Evolutionary conservation across 495 filamentous ascomycete genomes (phyloP), one percentile per base, ranked within the genome.

Genomic region (Gamarada debralockiae): DNA sequence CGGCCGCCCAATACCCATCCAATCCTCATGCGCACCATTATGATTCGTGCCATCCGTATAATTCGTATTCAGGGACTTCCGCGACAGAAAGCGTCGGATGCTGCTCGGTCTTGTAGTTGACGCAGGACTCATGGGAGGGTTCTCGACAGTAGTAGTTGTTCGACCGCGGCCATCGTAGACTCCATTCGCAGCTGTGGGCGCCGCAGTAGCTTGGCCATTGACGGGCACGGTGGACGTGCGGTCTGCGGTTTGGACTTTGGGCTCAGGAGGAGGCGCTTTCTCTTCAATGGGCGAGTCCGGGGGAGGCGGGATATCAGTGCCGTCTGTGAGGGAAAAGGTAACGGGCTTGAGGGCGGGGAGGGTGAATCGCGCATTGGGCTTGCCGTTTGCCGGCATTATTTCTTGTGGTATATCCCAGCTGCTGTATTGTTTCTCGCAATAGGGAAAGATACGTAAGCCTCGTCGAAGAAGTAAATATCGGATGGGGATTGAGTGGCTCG

Each of bases 301-400:
- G 6, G 78, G 78, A 34, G 78, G 76, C 33, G 78, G 78, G 52
- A 81, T 81, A 56, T 79, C 61, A 52, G 78, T 81, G 17, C 78
- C 78, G 20, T 79, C 78, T 18, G 78, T 81, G 54, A 81, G 57
- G 9, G 76, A 75, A 36, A 48, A 59, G 49, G 69, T 68, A 48
- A 81, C 73, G 17, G 62, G 58, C 15, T 69, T 69, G 61, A 81
- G 67, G 15, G 69, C 71, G 20, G 76, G 78, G 20, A 80, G 74
- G 62, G 79, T 72, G 56, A 81, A 80, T 53, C 72, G 70, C 56
- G 71, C 74, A 40, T 63, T 53, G 51, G 64, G 15, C 33, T 58
- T 64, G 48, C 53, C 53, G 42, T 60, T 63, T 37, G 34, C 41
- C 41, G 56, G 55, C 55, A 59, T 62, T 34, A 21, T 50, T 10